Evolutionary conservation across 2,329 filamentous ascomycete genomes (phyloP).

Genomic region (Scorias spongiosa): DNA sequence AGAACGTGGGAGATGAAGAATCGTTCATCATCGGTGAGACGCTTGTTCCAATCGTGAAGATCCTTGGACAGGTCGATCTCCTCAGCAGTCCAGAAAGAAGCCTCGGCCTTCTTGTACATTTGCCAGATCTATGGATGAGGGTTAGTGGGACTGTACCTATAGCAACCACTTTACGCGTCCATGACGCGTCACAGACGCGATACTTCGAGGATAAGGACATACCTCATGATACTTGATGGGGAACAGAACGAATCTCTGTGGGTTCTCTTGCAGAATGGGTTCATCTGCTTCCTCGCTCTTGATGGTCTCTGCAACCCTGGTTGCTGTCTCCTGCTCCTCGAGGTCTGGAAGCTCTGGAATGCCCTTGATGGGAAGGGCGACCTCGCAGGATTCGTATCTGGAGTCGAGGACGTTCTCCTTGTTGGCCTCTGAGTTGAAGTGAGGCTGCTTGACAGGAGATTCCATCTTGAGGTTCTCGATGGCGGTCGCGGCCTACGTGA

Average conservation of each 20-base stretch:
- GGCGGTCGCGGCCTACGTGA: conserved; percentile 60
- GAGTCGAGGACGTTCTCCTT: conserved; percentile 64
- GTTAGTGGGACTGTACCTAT: conserved; percentile 22
- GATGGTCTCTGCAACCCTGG: conserved; percentile 36
- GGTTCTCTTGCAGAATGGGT: conserved; percentile 89
- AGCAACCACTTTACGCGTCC: conserved; percentile 50
- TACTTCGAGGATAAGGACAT: conserved; percentile 27
- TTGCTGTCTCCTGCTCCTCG: conserved; percentile 15
- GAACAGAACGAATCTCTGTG: conserved; percentile 91
- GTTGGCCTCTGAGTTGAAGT: conserved; percentile 51
- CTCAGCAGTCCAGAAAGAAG: conserved; percentile 98
- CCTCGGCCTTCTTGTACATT: conserved; percentile 99
- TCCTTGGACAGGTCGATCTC: conserved; percentile 99
- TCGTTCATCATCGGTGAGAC: conserved; percentile 87
- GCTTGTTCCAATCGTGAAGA: conserved; percentile 98
- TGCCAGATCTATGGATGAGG: conserved; percentile 46
- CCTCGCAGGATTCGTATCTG: conserved; percentile 32
- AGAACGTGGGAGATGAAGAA: conserved; percentile 98
- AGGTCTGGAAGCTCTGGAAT: conserved; percentile 27
- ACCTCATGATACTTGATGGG: conserved; percentile 99
- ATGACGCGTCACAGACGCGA: conserved; percentile 31
- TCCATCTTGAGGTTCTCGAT: conserved; percentile 87
- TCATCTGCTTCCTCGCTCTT: conserved; percentile 62
- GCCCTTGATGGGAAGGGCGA: conserved; percentile 41
- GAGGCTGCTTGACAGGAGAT: conserved; percentile 78